Evolutionary conservation across 345 rosid genomes (phyloP).

Genomic region (Acer yangbiense): DNA sequence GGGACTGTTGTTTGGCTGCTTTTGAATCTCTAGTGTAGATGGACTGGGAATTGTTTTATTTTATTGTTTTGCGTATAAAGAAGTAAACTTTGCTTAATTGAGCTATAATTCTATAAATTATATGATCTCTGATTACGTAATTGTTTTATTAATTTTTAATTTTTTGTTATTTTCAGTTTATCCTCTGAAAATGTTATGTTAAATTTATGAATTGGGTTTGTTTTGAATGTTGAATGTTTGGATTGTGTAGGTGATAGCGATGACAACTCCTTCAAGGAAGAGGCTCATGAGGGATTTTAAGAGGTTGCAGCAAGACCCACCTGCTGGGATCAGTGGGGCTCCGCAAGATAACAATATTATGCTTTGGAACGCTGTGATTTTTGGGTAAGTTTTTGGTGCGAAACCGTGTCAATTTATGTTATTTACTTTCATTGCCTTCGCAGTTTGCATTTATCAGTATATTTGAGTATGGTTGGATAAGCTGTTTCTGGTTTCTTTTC

Average conservation of each 20-base stretch:
- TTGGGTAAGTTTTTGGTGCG: constrained; percentile 33
- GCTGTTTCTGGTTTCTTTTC: constrained; percentile 26
- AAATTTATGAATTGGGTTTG: neutral
- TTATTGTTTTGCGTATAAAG: neutral
- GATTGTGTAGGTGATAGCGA: constrained; percentile 21
- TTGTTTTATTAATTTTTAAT: neutral
- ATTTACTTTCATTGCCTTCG: constrained; percentile 1
- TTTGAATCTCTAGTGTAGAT: neutral
- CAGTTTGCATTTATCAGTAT: neutral
- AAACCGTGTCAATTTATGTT: neutral
- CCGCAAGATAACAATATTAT: constrained; percentile 61
- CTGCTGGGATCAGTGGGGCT: constrained; percentile 57
- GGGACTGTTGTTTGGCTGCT: neutral
- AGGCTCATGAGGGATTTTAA: constrained; percentile 71
- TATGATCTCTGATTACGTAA: neutral
- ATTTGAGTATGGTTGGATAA: constrained; percentile 22
- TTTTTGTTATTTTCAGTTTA: neutral
- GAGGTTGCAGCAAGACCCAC: constrained; percentile 64
- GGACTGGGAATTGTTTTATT: neutral
- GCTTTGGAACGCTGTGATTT: constrained; percentile 67
- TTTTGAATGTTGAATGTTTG: neutral
- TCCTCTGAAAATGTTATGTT: neutral
- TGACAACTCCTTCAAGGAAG: constrained; percentile 62
- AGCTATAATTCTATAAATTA: neutral
- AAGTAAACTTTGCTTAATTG: neutral